phyloP scores from a whole-genome alignment of 768 basidiomycete genomes.

The Lactarius sanguifluus region DNA sequence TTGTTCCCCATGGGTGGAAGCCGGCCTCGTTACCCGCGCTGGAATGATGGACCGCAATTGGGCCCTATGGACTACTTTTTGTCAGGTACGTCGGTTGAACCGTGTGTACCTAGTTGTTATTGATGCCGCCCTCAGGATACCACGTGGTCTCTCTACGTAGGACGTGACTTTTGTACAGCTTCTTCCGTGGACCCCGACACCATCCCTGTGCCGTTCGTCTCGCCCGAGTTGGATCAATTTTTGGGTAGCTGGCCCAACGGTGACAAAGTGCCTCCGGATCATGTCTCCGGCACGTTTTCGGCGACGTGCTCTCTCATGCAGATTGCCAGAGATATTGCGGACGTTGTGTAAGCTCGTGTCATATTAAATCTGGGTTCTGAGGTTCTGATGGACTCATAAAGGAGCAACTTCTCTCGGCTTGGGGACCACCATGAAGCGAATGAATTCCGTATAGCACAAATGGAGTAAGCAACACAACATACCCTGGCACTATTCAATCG shows the following conservation, averaged over 20 bases:
- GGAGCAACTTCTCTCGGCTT: slow-evolving; percentile 28
- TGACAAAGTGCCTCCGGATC: slow-evolving; percentile 29
- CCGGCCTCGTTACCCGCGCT: slow-evolving; percentile 49
- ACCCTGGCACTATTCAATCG: background rate
- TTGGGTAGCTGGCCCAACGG: slow-evolving; percentile 46
- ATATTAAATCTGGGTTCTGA: background rate
- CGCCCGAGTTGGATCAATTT: slow-evolving; percentile 49
- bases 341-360: slow-evolving; percentile 22
- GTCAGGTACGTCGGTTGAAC: slow-evolving; percentile 41
- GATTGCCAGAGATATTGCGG: slow-evolving; percentile 27
- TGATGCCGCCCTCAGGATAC: slow-evolving; percentile 45
- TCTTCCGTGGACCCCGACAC: slow-evolving; percentile 39
- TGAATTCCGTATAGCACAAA: slow-evolving; percentile 27
- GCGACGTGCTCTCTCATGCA: slow-evolving; percentile 28
- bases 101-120: background rate
- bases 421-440: slow-evolving; percentile 20
- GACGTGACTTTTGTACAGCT: slow-evolving; percentile 54
- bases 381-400: slow-evolving; percentile 7
- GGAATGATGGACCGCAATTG: slow-evolving; percentile 60
- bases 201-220: slow-evolving; percentile 50
- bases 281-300: slow-evolving; percentile 26
- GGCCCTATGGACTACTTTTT: slow-evolving; percentile 59
- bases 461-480: slow-evolving; percentile 23
- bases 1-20: slow-evolving; percentile 55
- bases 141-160: slow-evolving; percentile 67